Conservation (phyloP, 345 rosid species). For the Fremontodendron californicum region DNA sequence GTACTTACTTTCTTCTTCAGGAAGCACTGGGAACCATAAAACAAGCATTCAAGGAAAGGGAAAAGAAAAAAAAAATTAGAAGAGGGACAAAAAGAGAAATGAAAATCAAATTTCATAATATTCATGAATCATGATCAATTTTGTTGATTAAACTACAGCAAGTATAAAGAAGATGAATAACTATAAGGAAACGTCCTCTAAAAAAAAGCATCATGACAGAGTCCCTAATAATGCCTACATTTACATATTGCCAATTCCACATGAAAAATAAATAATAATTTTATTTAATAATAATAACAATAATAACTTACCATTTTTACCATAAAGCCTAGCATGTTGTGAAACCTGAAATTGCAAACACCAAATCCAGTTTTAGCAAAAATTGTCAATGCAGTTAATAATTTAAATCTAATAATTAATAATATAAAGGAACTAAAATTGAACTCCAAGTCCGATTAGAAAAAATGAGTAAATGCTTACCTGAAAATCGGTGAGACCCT, state of each 20-base stretch:
- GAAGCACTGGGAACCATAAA: slow-evolving; percentile 66
- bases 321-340: slow-evolving; percentile 56
- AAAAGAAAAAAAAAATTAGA: slow-evolving; percentile 27
- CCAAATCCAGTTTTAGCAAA: slow-evolving; percentile 8
- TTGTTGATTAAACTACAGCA: not conserved
- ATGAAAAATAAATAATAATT: not conserved
- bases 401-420: not conserved
- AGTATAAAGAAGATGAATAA: not conserved
- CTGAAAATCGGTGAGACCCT: slow-evolving; percentile 90
- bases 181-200: not conserved
- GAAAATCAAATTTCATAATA: not conserved
- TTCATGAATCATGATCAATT: not conserved
- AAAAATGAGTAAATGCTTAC: slow-evolving; percentile 27
- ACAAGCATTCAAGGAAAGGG: slow-evolving; percentile 34
- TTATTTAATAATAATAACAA: not conserved
- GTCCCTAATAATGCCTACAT: not conserved
- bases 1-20: slow-evolving; percentile 85
- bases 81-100: slow-evolving; percentile 1
- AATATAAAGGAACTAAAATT: not conserved
- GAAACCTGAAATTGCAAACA: slow-evolving; percentile 46
- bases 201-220: not conserved
- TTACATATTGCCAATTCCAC: not conserved
- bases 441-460: slow-evolving; percentile 15
- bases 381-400: not conserved
- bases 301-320: slow-evolving; percentile 62